Percentiles rank a stretch among this genome's conserved stretches.
Evolutionary conservation across 768 basidiomycete genomes (phyloP).

Genomic region (Lyophyllum semitale): DNA sequence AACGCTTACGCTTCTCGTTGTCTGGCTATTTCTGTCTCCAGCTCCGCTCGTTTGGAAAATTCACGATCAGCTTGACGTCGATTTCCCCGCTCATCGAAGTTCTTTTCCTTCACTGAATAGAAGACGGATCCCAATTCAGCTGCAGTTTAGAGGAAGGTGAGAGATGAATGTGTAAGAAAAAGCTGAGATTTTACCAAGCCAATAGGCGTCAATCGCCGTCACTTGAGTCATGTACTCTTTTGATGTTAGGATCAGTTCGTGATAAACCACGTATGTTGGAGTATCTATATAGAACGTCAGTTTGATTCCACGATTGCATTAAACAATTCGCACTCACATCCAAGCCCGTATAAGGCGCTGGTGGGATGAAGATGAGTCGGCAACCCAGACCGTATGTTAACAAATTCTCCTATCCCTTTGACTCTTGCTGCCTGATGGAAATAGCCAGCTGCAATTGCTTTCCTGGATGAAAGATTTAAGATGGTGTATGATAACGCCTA

Average conservation of each 20-base stretch:
- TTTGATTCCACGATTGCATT: not conserved
- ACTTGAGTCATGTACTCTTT: conserved; percentile 99
- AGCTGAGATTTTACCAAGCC: conserved; percentile 72
- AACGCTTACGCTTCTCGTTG: conserved; percentile 72
- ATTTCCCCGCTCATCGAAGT: conserved; percentile 87
- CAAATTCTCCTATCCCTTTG: conserved; percentile 99
- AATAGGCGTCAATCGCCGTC: conserved; percentile 96
- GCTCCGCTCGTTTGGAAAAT: conserved; percentile 87
- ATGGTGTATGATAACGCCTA: not conserved
- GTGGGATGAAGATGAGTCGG: conserved; percentile 97
- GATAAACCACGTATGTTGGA: conserved; percentile 95
- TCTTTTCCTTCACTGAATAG: conserved; percentile 97
- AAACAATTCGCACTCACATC: conserved; percentile 58
- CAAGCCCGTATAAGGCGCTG: conserved; percentile 93
- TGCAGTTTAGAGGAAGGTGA: conserved; percentile 27
- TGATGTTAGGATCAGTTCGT: conserved; percentile 93
- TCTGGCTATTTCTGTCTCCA: conserved; percentile 89
- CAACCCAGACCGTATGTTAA: conserved; percentile 92
- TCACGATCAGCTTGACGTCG: conserved; percentile 82
- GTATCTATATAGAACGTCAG: conserved; percentile 65
- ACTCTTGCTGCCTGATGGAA: conserved; percentile 99
- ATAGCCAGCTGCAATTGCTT: conserved; percentile 96
- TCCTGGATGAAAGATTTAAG: conserved; percentile 45
- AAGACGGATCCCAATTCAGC: conserved; percentile 95
- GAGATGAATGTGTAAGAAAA: not conserved